phyloP scores from a whole-genome alignment of 2,329 filamentous ascomycete species.

The Penicillium sp. region DNA sequence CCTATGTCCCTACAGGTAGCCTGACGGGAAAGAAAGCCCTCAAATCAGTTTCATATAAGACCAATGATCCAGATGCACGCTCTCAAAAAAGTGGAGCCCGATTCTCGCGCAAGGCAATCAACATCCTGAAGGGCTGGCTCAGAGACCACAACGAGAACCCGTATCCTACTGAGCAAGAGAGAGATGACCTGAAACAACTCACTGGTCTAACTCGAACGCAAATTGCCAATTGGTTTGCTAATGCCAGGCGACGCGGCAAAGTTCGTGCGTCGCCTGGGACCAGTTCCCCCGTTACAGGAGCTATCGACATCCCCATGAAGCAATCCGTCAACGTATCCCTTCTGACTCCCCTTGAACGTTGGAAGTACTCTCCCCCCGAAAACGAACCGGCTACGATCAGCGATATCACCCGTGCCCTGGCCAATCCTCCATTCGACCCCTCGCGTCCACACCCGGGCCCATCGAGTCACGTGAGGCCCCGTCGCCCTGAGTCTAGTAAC shows the following conservation, averaged over 20 bases:
- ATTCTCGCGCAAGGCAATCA: conserved; percentile 77
- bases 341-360: conserved; percentile 66
- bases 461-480: conserved; percentile 33
- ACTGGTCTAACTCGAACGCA: conserved; percentile 81
- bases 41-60: conserved; percentile 40
- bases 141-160: conserved; percentile 75
- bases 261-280: conserved; percentile 62
- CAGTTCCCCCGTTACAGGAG: conserved; percentile 66
- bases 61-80: conserved; percentile 39
- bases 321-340: conserved; percentile 50
- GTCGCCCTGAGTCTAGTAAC: conserved; percentile 43
- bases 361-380: conserved; percentile 67
- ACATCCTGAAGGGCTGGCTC: conserved; percentile 80
- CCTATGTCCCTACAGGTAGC: conserved; percentile 37
- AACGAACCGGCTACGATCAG: conserved; percentile 64
- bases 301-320: conserved; percentile 69
- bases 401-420: conserved; percentile 62
- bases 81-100: conserved; percentile 66
- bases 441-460: conserved; percentile 30
- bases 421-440: conserved; percentile 39
- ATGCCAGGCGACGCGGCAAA: conserved; percentile 80
- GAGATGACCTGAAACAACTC: conserved; percentile 70
- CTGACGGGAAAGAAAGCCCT: conserved; percentile 41
- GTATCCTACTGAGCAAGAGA: conserved; percentile 85
- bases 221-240: conserved; percentile 89